These are phyloP conservation scores for Setaria viridis DNA, from an alignment of 202 grass and related monocot genomes.

Conservation along the genomic window DNA sequence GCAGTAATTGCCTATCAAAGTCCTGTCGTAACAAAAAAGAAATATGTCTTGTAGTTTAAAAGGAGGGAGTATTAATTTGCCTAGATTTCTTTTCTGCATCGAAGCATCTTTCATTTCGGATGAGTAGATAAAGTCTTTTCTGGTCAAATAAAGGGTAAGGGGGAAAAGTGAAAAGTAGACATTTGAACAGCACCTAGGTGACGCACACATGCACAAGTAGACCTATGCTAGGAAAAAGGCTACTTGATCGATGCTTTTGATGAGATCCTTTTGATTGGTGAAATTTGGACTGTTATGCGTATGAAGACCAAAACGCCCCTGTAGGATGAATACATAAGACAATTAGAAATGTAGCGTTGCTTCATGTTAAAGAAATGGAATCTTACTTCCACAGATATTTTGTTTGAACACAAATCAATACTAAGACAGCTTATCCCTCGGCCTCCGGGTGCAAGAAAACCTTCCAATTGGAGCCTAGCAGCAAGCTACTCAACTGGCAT, in stretches of 20 bases:
- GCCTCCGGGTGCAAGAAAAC: conserved; percentile 30
- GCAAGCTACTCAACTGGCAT: conserved; percentile 44
- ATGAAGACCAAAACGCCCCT: background rate
- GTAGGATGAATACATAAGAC: background rate
- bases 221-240: conserved; percentile 30
- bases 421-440: background rate
- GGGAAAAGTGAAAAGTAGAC: background rate
- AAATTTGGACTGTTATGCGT: conserved; percentile 33
- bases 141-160: background rate
- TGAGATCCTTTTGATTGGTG: conserved; percentile 24
- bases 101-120: background rate
- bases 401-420: background rate
- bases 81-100: background rate
- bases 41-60: background rate
- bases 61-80: background rate
- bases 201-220: conserved; percentile 24
- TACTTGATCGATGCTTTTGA: conserved; percentile 5
- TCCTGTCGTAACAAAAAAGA: too few species aligned
- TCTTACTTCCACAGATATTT: background rate
- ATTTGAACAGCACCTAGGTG: conserved; percentile 8
- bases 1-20: too few species aligned
- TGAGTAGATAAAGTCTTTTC: background rate
- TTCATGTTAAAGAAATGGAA: background rate
- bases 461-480: conserved; percentile 58
- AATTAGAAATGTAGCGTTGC: background rate